phyloP scores from a whole-genome alignment of 495 filamentous ascomycete genomes.

The Aspergillus sclerotioniger region DNA sequence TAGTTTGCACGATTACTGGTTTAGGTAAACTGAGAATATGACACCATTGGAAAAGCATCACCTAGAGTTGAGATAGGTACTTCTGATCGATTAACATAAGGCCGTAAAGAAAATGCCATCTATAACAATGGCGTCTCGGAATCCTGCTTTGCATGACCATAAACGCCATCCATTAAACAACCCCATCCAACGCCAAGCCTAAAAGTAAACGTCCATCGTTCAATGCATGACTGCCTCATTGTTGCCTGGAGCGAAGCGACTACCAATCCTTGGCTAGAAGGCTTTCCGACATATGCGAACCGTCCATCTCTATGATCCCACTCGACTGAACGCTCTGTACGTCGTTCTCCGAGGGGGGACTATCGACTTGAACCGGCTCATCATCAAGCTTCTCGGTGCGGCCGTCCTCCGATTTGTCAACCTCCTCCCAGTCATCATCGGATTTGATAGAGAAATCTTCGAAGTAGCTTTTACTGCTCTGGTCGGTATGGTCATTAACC shows the following conservation, averaged over 20 bases:
- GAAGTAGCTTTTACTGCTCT: conserved; percentile 6
- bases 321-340: conserved; percentile 35
- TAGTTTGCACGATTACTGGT: conserved; percentile 11
- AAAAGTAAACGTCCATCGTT: conserved; percentile 2
- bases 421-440: conserved; percentile 38
- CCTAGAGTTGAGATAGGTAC: neutral
- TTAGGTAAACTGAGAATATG: neutral
- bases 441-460: conserved; percentile 6
- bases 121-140: neutral
- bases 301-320: conserved; percentile 25
- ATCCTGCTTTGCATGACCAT: neutral
- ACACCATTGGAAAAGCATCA: neutral
- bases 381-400: conserved; percentile 28
- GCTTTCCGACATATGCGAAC: conserved; percentile 22
- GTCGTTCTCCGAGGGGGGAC: conserved; percentile 26
- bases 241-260: neutral
- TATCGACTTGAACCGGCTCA: conserved; percentile 29
- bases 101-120: neutral
- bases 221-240: neutral
- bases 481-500: conserved; percentile 5
- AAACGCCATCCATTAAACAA: neutral
- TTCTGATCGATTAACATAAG: neutral
- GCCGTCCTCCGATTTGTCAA: conserved; percentile 27
- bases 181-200: neutral
- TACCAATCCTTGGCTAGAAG: conserved; percentile 25